These are phyloP conservation scores for Gentiana straminea DNA, from an alignment of 257 asterid species.

Conservation along the genomic window DNA sequence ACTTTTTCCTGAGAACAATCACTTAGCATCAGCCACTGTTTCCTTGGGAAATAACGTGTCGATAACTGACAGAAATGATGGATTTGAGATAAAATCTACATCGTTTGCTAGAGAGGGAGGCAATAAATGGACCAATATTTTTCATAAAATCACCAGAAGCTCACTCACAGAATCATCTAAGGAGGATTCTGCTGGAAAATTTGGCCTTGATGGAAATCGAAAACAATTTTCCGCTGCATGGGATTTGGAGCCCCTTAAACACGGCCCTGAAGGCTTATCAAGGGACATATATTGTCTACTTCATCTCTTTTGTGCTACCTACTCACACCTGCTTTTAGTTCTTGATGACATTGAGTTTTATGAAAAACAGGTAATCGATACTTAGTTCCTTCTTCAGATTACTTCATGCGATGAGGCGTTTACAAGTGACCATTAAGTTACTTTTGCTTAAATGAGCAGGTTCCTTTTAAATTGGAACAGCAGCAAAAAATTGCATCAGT, in stretches of 20 bases:
- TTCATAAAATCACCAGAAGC: slow-evolving; percentile 64
- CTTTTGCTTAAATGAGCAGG: slow-evolving; percentile 31
- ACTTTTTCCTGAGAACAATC: slow-evolving; percentile 37
- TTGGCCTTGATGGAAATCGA: slow-evolving; percentile 25
- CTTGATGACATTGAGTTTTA: slow-evolving; percentile 93
- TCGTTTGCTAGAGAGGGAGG: slow-evolving; percentile 46
- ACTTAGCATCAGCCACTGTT: slow-evolving; percentile 15
- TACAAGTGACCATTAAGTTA: slow-evolving; percentile 1
- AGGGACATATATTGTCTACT: slow-evolving; percentile 60
- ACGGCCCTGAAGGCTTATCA: slow-evolving; percentile 74
- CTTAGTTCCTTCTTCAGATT: slow-evolving; percentile 3
- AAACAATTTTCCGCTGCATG: slow-evolving; percentile 52
- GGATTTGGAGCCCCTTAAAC: slow-evolving; percentile 66
- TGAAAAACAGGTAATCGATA: slow-evolving; percentile 59
- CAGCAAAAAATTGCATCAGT: slow-evolving; percentile 65
- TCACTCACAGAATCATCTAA: slow-evolving; percentile 33
- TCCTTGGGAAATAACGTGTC: slow-evolving; percentile 17
- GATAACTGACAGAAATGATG: slow-evolving; percentile 30
- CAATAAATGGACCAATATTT: slow-evolving; percentile 63
- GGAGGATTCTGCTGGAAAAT: slow-evolving; percentile 19
- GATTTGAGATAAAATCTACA: slow-evolving; percentile 44
- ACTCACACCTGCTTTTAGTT: slow-evolving; percentile 81
- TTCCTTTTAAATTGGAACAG: slow-evolving; percentile 78
- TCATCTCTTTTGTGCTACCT: slow-evolving; percentile 77
- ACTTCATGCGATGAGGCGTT: background rate